Conservation (phyloP, 495 filamentous ascomycete species). For the Cryomyces minteri region DNA sequence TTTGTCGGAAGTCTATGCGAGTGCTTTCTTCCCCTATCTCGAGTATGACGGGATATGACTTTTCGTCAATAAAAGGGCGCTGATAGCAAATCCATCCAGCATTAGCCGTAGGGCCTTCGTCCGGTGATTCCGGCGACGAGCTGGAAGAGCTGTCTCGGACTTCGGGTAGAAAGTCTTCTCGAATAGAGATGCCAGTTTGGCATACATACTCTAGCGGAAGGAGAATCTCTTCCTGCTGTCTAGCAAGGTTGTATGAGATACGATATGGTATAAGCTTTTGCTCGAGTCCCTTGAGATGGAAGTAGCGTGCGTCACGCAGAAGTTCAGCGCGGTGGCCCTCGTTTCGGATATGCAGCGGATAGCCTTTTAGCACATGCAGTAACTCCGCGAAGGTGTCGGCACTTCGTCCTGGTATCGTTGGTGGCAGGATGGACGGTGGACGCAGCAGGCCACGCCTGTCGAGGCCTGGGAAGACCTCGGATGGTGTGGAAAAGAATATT, state of each 20-base stretch:
- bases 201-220: conserved; percentile 71
- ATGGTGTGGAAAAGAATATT: conserved; percentile 65
- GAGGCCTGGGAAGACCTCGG: conserved; percentile 74
- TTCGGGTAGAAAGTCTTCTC: not conserved
- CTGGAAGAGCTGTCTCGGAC: not conserved
- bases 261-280: conserved; percentile 68
- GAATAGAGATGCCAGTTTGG: conserved; percentile 60
- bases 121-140: conserved; percentile 10
- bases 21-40: conserved; percentile 45
- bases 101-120: conserved; percentile 61
- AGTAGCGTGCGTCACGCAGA: conserved; percentile 78
- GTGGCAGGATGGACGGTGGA: conserved; percentile 71
- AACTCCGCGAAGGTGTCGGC: conserved; percentile 68
- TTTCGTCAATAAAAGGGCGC: conserved; percentile 64
- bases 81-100: conserved; percentile 62
- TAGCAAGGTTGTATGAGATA: conserved; percentile 56
- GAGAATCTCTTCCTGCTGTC: conserved; percentile 53
- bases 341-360: conserved; percentile 59
- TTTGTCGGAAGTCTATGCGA: conserved; percentile 26
- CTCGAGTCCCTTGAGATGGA: conserved; percentile 79
- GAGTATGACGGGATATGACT: conserved; percentile 42
- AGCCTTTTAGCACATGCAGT: conserved; percentile 74
- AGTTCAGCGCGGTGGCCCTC: conserved; percentile 64
- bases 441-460: conserved; percentile 62
- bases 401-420: conserved; percentile 60